phyloP scores from a whole-genome alignment of 768 basidiomycete genomes.

The Rhodocollybia butyracea region DNA sequence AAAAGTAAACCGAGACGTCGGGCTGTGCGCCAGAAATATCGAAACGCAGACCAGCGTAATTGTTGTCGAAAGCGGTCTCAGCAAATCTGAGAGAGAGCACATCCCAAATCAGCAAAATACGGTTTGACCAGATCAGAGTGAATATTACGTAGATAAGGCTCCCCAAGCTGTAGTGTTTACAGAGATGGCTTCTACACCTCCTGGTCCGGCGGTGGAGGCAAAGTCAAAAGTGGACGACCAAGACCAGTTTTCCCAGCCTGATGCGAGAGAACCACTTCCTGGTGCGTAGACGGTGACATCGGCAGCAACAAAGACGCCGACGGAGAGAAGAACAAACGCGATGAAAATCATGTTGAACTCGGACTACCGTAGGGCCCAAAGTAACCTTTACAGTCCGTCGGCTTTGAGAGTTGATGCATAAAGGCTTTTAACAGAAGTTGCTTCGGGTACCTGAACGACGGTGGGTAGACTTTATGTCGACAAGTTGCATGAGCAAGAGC shows the following conservation, averaged over 20 bases:
- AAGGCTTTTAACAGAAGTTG: no score
- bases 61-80: constrained; percentile 33
- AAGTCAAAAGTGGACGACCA: constrained; percentile 43
- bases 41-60: constrained; percentile 46
- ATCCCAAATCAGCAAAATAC: no score
- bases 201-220: constrained; percentile 39
- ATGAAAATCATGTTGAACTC: constrained; percentile 1
- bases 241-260: constrained; percentile 52
- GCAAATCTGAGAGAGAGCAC: no score
- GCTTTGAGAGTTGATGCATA: no score
- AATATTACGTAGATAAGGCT: constrained; percentile 47
- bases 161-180: constrained; percentile 39
- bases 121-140: no score
- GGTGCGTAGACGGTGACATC: constrained; percentile 36
- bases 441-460: no score
- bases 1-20: constrained; percentile 38
- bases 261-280: constrained; percentile 32
- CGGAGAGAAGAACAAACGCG: constrained; percentile 8
- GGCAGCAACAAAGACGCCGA: constrained; percentile 12
- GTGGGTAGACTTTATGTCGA: no score
- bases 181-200: constrained; percentile 40
- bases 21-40: constrained; percentile 50
- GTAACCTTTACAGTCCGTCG: no score
- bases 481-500: no score
- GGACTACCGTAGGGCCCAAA: not conserved